Evolutionary conservation across 176 grass and related monocot species (phyloP).

Genomic region (Tuctoria greenei): DNA sequence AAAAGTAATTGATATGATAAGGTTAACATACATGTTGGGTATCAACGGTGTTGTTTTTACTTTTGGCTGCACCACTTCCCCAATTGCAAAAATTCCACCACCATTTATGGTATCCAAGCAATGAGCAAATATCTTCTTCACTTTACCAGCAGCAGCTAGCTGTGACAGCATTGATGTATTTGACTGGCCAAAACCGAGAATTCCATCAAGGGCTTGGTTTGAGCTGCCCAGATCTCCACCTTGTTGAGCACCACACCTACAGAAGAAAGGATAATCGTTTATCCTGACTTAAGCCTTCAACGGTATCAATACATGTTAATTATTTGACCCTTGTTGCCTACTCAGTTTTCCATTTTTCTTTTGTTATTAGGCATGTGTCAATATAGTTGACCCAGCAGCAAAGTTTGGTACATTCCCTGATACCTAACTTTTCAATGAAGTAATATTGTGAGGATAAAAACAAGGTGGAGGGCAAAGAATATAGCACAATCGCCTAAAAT

Average conservation of each 20-base stretch:
- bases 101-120: constrained; percentile 86
- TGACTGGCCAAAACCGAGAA: constrained; percentile 96
- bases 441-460: not conserved
- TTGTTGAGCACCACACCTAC: constrained; percentile 91
- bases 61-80: constrained; percentile 88
- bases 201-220: constrained; percentile 88
- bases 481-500: not conserved
- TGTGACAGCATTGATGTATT: constrained; percentile 93
- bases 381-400: constrained; percentile 5
- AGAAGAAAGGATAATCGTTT: constrained; percentile 34
- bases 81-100: constrained; percentile 89
- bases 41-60: constrained; percentile 87
- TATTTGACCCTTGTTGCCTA: not conserved
- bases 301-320: constrained; percentile 1
- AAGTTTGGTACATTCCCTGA: constrained; percentile 28
- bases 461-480: not conserved
- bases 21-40: constrained; percentile 61
- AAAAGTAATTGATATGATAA: constrained; percentile 28
- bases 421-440: constrained; percentile 17
- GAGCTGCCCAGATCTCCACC: constrained; percentile 87
- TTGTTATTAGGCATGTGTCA: not conserved
- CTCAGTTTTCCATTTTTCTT: not conserved
- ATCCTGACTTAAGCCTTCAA: constrained; percentile 25
- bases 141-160: constrained; percentile 71
- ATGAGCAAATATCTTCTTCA: constrained; percentile 94